phyloP scores from a whole-genome alignment of 176 grass and related monocot genomes.

The Oryza officinalis region DNA sequence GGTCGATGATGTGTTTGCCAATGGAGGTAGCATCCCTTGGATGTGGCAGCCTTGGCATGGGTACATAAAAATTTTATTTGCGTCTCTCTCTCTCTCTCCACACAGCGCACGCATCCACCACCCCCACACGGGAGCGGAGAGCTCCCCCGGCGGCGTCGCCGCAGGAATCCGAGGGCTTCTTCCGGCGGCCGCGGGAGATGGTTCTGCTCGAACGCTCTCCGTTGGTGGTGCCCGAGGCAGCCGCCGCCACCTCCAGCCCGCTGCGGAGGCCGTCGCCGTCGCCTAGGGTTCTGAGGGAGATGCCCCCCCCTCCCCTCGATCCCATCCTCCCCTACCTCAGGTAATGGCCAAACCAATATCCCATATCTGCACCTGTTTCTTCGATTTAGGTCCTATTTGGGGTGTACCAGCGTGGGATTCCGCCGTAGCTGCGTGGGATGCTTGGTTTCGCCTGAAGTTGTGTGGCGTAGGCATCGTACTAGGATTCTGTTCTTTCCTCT shows the following conservation, averaged over 20 bases:
- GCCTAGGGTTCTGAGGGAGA: slow-evolving; percentile 32
- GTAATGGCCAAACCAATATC: slow-evolving; percentile 26
- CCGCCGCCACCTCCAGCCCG: slow-evolving; percentile 11
- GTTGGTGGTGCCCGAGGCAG: not conserved
- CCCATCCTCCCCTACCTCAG: slow-evolving; percentile 74
- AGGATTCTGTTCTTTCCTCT: not conserved
- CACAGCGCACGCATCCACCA: not conserved
- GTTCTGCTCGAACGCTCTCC: slow-evolving; percentile 46
- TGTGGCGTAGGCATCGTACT: not conserved
- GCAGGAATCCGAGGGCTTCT: not conserved
- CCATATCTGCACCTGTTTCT: not conserved
- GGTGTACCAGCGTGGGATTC: not conserved
- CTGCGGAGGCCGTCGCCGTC: slow-evolving; percentile 29
- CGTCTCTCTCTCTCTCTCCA: not conserved
- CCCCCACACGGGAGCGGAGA: no score
- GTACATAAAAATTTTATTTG: no score
- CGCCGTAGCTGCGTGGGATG: not conserved
- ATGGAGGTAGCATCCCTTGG: no score
- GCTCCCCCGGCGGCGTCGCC: not conserved
- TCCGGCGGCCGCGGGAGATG: not conserved
- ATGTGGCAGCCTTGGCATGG: no score
- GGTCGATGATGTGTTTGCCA: no score
- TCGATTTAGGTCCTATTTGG: not conserved
- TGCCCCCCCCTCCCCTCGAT: slow-evolving; percentile 40
- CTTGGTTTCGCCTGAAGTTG: not conserved